A percentile compares a stretch with the other conserved stretches of the same genome.
Evolutionary conservation across 148 eudicot species (phyloP).

Genomic region (Fagopyrum homotropicum): DNA sequence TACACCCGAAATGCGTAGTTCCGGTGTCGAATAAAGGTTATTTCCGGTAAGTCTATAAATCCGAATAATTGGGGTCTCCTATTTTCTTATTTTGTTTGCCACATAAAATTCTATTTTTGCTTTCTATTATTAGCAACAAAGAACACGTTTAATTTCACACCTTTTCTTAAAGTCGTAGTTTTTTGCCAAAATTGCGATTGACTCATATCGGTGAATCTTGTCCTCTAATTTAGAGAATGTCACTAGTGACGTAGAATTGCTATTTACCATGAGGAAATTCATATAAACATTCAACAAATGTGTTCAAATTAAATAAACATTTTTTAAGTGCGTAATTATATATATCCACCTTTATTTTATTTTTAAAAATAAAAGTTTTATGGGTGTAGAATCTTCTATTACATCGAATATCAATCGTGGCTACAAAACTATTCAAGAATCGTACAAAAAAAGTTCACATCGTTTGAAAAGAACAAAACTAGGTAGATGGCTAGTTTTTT

Average conservation of each 20-base stretch:
- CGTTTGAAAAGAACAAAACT: not conserved
- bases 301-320: not conserved
- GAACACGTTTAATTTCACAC: too few relatives aligned
- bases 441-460: not conserved
- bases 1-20: too few relatives aligned
- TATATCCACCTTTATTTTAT: not conserved
- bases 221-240: not conserved
- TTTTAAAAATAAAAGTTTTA: too few relatives aligned
- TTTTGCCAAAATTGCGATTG: not conserved
- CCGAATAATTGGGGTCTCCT: not conserved
- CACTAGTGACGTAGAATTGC: not conserved
- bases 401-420: not conserved
- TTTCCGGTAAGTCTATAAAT: too few relatives aligned
- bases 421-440: not conserved
- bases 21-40: too few relatives aligned
- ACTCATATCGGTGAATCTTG: not conserved
- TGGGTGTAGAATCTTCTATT: too few relatives aligned
- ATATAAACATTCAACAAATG: conserved; percentile 1
- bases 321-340: too few relatives aligned
- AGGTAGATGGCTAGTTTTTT: not conserved
- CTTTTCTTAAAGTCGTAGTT: not conserved
- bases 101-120: too few relatives aligned
- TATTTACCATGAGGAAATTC: not conserved
- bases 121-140: too few relatives aligned
- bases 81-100: too few relatives aligned